These are phyloP conservation scores for Ophiocordyceps robertsii DNA, from an alignment of 2,329 filamentous ascomycete species.

Conservation along the genomic window DNA sequence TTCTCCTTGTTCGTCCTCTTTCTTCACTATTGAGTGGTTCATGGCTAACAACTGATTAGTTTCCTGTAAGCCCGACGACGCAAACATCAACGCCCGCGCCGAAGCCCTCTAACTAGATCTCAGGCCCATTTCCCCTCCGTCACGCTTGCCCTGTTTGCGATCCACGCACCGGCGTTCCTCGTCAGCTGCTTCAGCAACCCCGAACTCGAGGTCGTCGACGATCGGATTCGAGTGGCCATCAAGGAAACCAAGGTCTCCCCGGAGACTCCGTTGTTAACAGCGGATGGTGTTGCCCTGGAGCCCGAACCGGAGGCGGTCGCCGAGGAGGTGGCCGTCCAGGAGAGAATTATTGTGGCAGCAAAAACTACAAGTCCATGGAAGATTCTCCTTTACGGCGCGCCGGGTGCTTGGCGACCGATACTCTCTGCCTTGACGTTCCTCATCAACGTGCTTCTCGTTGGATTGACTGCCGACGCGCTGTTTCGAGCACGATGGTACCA, in stretches of 20 bases:
- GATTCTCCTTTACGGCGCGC: slow-evolving; percentile 63
- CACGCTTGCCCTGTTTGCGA: slow-evolving; percentile 47
- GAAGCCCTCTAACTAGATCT: not conserved
- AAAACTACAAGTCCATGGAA: slow-evolving; percentile 42
- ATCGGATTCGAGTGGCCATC: slow-evolving; percentile 43
- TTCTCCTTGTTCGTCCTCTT: slow-evolving; percentile 18
- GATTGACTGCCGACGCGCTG: slow-evolving; percentile 63
- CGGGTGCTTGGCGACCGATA: slow-evolving; percentile 54
- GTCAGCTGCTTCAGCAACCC: slow-evolving; percentile 42
- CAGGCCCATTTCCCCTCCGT: slow-evolving; percentile 33
- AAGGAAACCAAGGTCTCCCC: slow-evolving; percentile 28
- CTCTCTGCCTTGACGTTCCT: slow-evolving; percentile 55
- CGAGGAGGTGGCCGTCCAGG: slow-evolving; percentile 46
- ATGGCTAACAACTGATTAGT: slow-evolving; percentile 12
- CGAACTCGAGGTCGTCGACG: slow-evolving; percentile 43
- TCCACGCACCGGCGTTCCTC: slow-evolving; percentile 54
- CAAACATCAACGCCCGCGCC: not conserved
- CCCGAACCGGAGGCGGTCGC: slow-evolving; percentile 22
- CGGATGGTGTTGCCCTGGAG: slow-evolving; percentile 16
- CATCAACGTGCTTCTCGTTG: slow-evolving; percentile 57
- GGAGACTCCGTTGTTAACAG: slow-evolving; percentile 13
- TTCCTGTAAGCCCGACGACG: slow-evolving; percentile 18
- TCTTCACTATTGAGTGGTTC: not conserved
- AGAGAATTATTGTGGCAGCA: slow-evolving; percentile 47
- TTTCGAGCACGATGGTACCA: slow-evolving; percentile 60